Base-by-base conservation (phyloP, 345 rosid species). In the Euclidium syriacum region DNA sequence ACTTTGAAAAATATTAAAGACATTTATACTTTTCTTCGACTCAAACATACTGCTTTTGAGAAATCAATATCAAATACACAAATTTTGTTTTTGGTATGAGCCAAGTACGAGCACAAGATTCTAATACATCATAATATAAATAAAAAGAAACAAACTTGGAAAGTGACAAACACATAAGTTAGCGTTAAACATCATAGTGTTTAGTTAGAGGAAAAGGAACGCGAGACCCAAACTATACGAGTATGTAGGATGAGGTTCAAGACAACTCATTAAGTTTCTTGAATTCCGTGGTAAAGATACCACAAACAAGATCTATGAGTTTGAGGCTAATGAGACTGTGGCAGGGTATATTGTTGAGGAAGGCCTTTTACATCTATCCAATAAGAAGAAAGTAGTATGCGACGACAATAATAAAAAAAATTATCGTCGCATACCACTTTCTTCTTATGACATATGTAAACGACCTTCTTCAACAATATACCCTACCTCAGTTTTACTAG, bases 241-340 rank as follows among this genome's bases (percentile, higher is more conserved):
- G 26, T 88, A 73, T 71, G 41, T 76, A 47, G 83, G 96, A 24
- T 88, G 96, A 95, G 96, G 88, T n/a, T 91, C 91, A 1, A 80
- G 68, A 20, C 84, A 74, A 3, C 91, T 91, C 10, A 68, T 80
- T 40, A 80, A 75, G 59, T 88, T 88, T 74, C 89, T 91, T 15
- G 40, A 76, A 16, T 76, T 78, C 0, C 66, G 84, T 44, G 86
- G 83, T 27, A 75, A 40, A 61, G 83, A 81, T 39, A 83, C 85
- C 17, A 5, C 54, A 3, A 38, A 62, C 32, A 64, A 63, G 48
- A 80, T 88, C 62, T 71, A 89, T 11, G 79, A 52, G 4, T 60
- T 61, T 33, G 91, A 83, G 68, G 95, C 75, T 8, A 62, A 75
- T 11, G 77, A 56, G 16, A 71, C 78, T 38, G 58, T 91, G 10